Evolutionary conservation across 1,284 basidiomycete genomes (phyloP), one percentile per base, ranked within the genome.

Genomic region (Pascua sp.): DNA sequence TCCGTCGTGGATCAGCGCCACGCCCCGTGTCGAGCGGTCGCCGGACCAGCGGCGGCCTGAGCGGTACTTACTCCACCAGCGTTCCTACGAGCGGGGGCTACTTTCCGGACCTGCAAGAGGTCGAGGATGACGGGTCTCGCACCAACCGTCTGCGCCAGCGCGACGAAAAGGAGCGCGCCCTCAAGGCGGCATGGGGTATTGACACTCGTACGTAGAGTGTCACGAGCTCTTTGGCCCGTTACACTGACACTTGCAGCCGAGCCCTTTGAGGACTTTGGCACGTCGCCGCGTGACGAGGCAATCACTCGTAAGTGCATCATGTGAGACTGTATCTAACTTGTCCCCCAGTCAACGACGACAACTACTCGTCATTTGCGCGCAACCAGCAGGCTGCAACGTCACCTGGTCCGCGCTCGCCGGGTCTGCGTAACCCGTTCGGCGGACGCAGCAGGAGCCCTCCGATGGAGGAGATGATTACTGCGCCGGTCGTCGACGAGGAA

Each of bases 141-240:
- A 59, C 60, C 45, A 70, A 71, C 47, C 65, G 72, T 49, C 64
- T 72, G 40, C 68, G 63, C 49, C 68, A 76, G 55, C 66, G 71
- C 47, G 76, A 77, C 36, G 60, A 69, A 37, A 78, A 78, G 64
- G 63, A 70, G 47, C 60, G 67, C 42, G 76, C 76, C 5, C 56
- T 78, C 49, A 73, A 78, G 52, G 76, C 75, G 15, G 76, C 75
- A 24, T 78, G 76, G 76, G 76, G 76, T 10, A 75, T 69, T 18
- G 75, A 78, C 60, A 70, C 66, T 18, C 76, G 76, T 78, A 53
- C 68, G 76, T 70, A 1, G 8, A 24, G 32, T 12, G 11, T 13
- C 45, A 18, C 43, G 4, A 12, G 12, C 5, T 41, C 18, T n/a
- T n/a, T n/a, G n/a, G n/a, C n/a, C n/a, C n/a, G n/a, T n/a, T 5